Conservation (phyloP, 495 filamentous ascomycete species). For the Penicillium chermesinum region DNA sequence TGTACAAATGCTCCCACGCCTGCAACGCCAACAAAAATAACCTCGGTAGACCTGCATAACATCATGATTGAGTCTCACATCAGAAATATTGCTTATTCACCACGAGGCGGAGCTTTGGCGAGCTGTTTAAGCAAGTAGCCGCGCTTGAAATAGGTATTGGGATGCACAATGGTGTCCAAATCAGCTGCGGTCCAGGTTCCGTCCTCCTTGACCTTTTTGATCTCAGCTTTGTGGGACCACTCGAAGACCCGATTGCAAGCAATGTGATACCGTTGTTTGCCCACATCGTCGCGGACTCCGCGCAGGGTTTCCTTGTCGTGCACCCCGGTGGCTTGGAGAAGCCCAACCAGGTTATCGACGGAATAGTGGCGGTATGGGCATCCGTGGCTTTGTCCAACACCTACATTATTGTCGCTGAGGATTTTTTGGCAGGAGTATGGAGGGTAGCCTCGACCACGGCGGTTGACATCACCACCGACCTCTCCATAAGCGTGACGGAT, state of each 20-base stretch:
- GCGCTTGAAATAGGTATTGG: slow-evolving; percentile 95
- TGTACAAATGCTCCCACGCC: slow-evolving; percentile 15
- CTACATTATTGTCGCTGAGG: slow-evolving; percentile 75
- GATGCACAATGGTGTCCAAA: slow-evolving; percentile 93
- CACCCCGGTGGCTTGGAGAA: slow-evolving; percentile 72
- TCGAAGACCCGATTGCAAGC: slow-evolving; percentile 98
- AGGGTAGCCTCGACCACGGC: slow-evolving; percentile 77
- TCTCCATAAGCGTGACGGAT: slow-evolving; percentile 90
- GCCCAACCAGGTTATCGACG: slow-evolving; percentile 71
- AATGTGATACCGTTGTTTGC: slow-evolving; percentile 84
- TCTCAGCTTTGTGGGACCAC: slow-evolving; percentile 73
- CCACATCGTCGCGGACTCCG: slow-evolving; percentile 82
- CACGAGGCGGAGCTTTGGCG: slow-evolving; percentile 27
- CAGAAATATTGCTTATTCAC: slow-evolving; percentile 15
- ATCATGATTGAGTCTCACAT: slow-evolving; percentile 25
- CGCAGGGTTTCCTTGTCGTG: slow-evolving; percentile 70
- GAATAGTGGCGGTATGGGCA: slow-evolving; percentile 95
- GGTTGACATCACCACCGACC: slow-evolving; percentile 86
- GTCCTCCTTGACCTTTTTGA: slow-evolving; percentile 83
- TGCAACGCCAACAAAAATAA: slow-evolving; percentile 17
- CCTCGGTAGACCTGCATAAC: slow-evolving; percentile 21
- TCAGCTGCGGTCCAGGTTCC: slow-evolving; percentile 71
- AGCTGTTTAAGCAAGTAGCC: slow-evolving; percentile 79
- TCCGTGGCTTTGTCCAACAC: slow-evolving; percentile 81
- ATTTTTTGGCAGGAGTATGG: slow-evolving; percentile 95